Evolutionary conservation across 768 basidiomycete genomes (phyloP).

Genomic region (Amanita rimosa): DNA sequence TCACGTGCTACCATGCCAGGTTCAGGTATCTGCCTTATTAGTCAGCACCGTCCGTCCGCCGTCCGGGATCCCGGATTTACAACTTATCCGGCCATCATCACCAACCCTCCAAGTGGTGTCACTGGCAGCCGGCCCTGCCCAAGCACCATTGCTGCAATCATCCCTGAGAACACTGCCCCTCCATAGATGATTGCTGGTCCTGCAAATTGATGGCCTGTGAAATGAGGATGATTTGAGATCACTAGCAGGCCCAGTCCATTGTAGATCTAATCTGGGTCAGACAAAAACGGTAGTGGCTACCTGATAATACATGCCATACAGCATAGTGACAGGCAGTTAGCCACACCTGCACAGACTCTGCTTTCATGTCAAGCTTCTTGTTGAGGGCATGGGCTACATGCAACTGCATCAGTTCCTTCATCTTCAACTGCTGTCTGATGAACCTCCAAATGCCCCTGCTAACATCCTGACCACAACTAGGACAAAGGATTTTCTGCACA

Average conservation of each 20-base stretch:
- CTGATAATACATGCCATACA: constrained; percentile 23
- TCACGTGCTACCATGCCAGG: constrained; percentile 28
- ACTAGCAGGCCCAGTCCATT: constrained; percentile 60
- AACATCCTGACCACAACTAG: constrained; percentile 39
- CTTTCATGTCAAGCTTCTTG: constrained; percentile 31
- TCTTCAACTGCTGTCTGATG: constrained; percentile 3
- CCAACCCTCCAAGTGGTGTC: constrained; percentile 52
- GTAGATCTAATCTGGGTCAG: constrained; percentile 32
- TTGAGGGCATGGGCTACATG: constrained; percentile 42
- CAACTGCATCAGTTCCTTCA: no score
- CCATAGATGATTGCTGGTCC: constrained; percentile 57
- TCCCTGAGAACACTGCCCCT: constrained; percentile 48
- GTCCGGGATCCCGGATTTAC: no score
- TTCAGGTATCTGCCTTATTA: constrained; percentile 33
- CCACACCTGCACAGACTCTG: constrained; percentile 49
- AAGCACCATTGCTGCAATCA: constrained; percentile 44
- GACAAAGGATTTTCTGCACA: constrained; percentile 1
- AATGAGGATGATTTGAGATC: constrained; percentile 52
- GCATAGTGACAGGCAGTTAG: constrained; percentile 51
- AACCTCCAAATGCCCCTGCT: constrained; percentile 55
- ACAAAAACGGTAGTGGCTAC: not conserved
- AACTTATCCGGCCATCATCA: constrained; percentile 63
- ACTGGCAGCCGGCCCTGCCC: no score
- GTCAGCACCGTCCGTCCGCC: not conserved
- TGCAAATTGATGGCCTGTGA: constrained; percentile 48